phyloP scores from a whole-genome alignment of 2,329 filamentous ascomycete genomes.

The Fusarium nodosum region DNA sequence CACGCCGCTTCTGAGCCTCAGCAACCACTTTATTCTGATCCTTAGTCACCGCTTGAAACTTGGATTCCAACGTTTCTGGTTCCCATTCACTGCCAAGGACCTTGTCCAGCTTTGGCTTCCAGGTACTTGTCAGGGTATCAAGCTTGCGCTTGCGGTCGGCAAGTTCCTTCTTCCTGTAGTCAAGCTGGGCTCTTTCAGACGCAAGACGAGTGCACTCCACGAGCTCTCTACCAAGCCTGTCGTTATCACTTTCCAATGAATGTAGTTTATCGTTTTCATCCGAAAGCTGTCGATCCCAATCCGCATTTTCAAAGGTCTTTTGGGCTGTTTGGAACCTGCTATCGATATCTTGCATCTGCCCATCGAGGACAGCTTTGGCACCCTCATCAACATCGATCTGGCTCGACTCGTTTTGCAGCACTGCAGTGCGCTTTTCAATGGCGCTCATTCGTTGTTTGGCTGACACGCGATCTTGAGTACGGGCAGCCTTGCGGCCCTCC shows the following conservation, averaged over 20 bases:
- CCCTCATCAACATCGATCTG: constrained; percentile 89
- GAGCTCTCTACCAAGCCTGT: constrained; percentile 82
- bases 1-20: constrained; percentile 77
- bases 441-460: constrained; percentile 78
- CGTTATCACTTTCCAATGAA: constrained; percentile 77
- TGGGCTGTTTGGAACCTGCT: constrained; percentile 72
- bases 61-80: constrained; percentile 75
- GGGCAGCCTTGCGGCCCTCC: constrained; percentile 78
- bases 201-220: constrained; percentile 85
- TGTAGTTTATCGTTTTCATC: constrained; percentile 75
- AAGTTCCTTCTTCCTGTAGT: constrained; percentile 84
- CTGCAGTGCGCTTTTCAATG: constrained; percentile 78
- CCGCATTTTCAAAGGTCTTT: constrained; percentile 71
- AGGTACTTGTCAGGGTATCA: constrained; percentile 81
- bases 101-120: constrained; percentile 76
- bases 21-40: constrained; percentile 69
- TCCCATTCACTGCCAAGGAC: constrained; percentile 77
- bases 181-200: constrained; percentile 85
- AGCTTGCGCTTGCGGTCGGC: constrained; percentile 80
- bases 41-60: constrained; percentile 75
- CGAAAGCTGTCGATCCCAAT: constrained; percentile 79
- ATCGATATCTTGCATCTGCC: constrained; percentile 78
- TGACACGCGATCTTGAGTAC: constrained; percentile 79
- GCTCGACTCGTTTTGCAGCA: constrained; percentile 76
- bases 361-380: constrained; percentile 80